Evolutionary conservation across 352 stramenopile genomes (phyloP), one percentile per base, ranked within the genome.

Genomic region (Phytophthora idaei): DNA sequence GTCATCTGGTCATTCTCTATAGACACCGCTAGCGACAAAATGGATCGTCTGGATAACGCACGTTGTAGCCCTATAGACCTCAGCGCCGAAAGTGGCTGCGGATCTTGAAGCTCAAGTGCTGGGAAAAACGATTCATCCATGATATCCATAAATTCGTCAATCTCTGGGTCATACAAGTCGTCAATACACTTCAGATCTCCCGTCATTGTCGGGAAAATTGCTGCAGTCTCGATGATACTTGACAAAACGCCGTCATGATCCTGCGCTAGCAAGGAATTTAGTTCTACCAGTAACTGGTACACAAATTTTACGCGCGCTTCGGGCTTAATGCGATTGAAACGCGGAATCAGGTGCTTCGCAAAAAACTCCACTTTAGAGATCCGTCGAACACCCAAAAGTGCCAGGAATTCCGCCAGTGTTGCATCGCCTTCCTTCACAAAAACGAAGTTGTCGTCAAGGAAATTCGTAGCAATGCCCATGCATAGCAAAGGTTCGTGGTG

Each of bases 121-220:
- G 84, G 84, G 52, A 90, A 92, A 62, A 90, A 90, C 0, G 80
- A 77, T 4, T 74, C 81, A 32, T 90, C 77, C 78, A 92, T 90
- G 25, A 92, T 83, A 27, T 79, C 78, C 21, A 67, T 63, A 60
- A 92, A 90, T 27, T 87, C 78, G 29, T 90, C 75, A 31, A 92
- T 85, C 39, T 92, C 84, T 31, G 84, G 84, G 36, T 92, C 84
- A 37, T 89, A 92, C 46, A 92, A 64, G 44, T 90, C 78, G 11
- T 65, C 70, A 67, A 92, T 89, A 10, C 67, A 69, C 32, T 81
- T 87, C 42, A 86, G 46, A 21, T 85, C 77, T 46, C 84, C 81
- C 31, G 61, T 73, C 60, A 83, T 75, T 36, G 81, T 78, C 11
- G 82, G 80, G 48, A 90, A 90, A 47, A 92, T 87, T n/a, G 60